Evolutionary conservation across 768 basidiomycete genomes (phyloP).

Genomic region (Baorangia bicolor): DNA sequence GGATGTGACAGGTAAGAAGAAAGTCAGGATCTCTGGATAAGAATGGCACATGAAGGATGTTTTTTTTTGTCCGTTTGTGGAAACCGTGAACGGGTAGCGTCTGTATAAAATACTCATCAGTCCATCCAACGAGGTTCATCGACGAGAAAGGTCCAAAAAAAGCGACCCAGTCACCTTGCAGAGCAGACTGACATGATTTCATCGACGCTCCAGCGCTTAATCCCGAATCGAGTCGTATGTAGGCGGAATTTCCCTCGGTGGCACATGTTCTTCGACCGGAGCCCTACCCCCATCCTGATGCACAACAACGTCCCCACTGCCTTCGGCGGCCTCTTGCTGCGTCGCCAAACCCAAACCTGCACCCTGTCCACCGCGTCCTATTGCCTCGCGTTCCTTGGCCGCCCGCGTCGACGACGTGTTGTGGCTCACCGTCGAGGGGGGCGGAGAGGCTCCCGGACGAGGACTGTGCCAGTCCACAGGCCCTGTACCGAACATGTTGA

Average conservation of each 20-base stretch:
- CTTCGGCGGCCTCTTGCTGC: constrained; percentile 21
- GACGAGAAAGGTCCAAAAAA: neutral
- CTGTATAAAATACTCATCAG: constrained; percentile 5
- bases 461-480: constrained; percentile 22
- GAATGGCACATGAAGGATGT: neutral
- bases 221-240: constrained; percentile 30
- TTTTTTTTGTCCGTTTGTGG: neutral
- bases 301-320: constrained; percentile 24
- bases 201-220: neutral
- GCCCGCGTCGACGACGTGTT: constrained; percentile 11
- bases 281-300: constrained; percentile 30
- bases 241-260: constrained; percentile 29
- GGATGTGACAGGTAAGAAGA: constrained; percentile 5
- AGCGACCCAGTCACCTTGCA: neutral
- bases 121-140: neutral
- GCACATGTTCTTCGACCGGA: constrained; percentile 12
- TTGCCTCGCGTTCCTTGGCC: constrained; percentile 27
- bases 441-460: constrained; percentile 18
- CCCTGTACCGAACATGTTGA: constrained; percentile 12
- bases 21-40: neutral
- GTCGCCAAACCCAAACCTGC: constrained; percentile 19
- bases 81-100: neutral
- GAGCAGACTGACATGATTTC: neutral
- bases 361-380: constrained; percentile 15
- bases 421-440: constrained; percentile 23